These are phyloP conservation scores for Trapa bicornis DNA, from an alignment of 345 rosid genomes.

Conservation along the genomic window DNA sequence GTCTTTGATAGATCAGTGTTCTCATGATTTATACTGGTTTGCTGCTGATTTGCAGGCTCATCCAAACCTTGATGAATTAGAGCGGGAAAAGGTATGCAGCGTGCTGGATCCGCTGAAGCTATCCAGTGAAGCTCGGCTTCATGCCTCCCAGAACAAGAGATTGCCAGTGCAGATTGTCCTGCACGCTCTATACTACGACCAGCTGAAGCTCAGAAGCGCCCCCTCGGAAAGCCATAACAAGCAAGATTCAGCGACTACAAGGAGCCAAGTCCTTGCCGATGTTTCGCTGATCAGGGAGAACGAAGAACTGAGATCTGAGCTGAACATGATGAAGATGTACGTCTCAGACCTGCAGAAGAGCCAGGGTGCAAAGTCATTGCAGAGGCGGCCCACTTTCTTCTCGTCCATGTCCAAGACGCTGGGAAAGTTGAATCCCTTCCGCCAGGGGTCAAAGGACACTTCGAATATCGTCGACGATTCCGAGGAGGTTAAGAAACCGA, in stretches of 20 bases:
- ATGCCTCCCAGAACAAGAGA: conserved; percentile 89
- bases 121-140: conserved; percentile 74
- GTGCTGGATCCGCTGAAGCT: conserved; percentile 77
- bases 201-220: conserved; percentile 70
- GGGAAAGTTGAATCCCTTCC: conserved; percentile 75
- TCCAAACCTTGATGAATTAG: conserved; percentile 80
- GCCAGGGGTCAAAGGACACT: conserved; percentile 67
- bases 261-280: conserved; percentile 53
- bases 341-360: conserved; percentile 38
- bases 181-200: conserved; percentile 72
- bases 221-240: conserved; percentile 8
- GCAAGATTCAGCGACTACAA: conserved; percentile 29
- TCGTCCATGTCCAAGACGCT: conserved; percentile 74
- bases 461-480: conserved; percentile 22
- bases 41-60: conserved; percentile 24
- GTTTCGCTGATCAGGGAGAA: conserved; percentile 65
- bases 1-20: too few species aligned
- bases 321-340: conserved; percentile 66
- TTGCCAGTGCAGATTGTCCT: conserved; percentile 67
- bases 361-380: conserved; percentile 5
- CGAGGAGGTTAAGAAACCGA: conserved; percentile 58
- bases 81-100: conserved; percentile 76
- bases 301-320: conserved; percentile 65
- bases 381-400: conserved; percentile 29
- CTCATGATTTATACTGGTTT: too few species aligned